Conservation (phyloP, 2,329 filamentous ascomycete genomes). For the Samsoniella hepiali region DNA sequence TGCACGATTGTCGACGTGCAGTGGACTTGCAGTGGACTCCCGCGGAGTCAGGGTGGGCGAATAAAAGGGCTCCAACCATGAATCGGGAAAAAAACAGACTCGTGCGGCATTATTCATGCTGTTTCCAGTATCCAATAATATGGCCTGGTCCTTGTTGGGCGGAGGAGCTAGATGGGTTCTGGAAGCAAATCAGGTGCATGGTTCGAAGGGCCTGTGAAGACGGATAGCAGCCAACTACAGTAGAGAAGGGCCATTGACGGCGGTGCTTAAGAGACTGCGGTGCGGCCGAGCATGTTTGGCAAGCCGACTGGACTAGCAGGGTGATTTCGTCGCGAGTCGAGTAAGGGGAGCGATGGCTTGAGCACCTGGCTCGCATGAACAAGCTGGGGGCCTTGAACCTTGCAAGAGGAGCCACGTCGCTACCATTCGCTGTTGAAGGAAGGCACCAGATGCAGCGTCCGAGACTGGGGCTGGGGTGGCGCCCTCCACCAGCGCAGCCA, state of each 20-base stretch:
- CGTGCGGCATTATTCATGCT: constrained; percentile 12
- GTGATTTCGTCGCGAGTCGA: constrained; percentile 9
- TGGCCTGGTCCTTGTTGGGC: background rate
- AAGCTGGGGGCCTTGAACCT: constrained; percentile 12
- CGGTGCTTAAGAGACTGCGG: background rate
- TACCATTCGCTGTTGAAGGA: constrained; percentile 5
- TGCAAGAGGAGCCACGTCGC: background rate
- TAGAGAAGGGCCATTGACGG: background rate
- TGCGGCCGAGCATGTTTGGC: background rate
- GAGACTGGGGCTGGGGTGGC: constrained; percentile 4
- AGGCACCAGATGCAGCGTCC: constrained; percentile 6
- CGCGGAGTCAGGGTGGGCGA: constrained; percentile 7
- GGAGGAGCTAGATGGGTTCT: background rate
- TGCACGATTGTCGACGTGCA: constrained; percentile 13
- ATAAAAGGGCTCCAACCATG: background rate
- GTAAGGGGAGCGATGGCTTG: constrained; percentile 9
- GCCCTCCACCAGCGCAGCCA: background rate
- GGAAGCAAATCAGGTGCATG: constrained; percentile 2
- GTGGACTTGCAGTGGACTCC: constrained; percentile 11
- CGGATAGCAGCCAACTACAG: background rate
- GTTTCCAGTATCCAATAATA: constrained; percentile 12
- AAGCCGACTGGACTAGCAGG: background rate
- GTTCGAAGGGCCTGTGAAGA: background rate
- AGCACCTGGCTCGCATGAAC: constrained; percentile 15
- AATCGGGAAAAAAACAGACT: background rate